These are phyloP conservation scores for Saturnispora gosingensis DNA, from an alignment of 805 yeast species.

Conservation along the genomic window DNA sequence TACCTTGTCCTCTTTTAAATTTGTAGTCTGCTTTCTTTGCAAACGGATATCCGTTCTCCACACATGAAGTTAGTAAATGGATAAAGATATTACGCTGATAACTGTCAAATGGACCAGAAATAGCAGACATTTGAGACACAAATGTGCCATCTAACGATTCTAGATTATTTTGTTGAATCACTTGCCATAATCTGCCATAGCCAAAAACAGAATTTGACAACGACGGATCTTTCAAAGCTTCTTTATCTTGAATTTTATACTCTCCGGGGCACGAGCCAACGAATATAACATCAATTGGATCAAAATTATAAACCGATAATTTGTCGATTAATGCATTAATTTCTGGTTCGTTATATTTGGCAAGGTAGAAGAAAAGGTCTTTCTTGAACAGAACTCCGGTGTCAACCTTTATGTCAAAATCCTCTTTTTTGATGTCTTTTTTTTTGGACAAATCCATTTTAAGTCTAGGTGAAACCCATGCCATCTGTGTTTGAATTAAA, in stretches of 20 bases:
- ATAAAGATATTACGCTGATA: conserved; percentile 33
- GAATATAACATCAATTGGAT: conserved; percentile 40
- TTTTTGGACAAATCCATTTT: background rate
- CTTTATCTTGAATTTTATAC: conserved; percentile 16
- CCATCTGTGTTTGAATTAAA: conserved; percentile 51
- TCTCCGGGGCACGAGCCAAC: conserved; percentile 48
- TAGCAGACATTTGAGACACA: conserved; percentile 40
- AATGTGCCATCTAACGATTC: conserved; percentile 24
- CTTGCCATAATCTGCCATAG: conserved; percentile 37
- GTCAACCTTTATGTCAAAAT: conserved; percentile 2
- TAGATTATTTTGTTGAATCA: conserved; percentile 29
- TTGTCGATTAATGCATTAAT: conserved; percentile 23
- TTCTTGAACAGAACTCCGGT: conserved; percentile 32
- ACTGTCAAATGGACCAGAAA: conserved; percentile 36
- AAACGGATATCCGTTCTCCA: conserved; percentile 25
- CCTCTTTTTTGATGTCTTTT: background rate
- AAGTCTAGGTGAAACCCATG: conserved; percentile 50
- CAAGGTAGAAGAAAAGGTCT: conserved; percentile 37
- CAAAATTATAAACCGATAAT: conserved; percentile 35
- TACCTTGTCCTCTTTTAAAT: conserved; percentile 8
- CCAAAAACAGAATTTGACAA: conserved; percentile 28
- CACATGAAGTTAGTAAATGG: conserved; percentile 39
- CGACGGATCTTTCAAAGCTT: conserved; percentile 3
- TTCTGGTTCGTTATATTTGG: conserved; percentile 30
- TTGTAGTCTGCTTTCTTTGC: conserved; percentile 14